Evolutionary conservation across 108 stramenopile species (phyloP).

Genomic region (Nitzschia putrida): DNA sequence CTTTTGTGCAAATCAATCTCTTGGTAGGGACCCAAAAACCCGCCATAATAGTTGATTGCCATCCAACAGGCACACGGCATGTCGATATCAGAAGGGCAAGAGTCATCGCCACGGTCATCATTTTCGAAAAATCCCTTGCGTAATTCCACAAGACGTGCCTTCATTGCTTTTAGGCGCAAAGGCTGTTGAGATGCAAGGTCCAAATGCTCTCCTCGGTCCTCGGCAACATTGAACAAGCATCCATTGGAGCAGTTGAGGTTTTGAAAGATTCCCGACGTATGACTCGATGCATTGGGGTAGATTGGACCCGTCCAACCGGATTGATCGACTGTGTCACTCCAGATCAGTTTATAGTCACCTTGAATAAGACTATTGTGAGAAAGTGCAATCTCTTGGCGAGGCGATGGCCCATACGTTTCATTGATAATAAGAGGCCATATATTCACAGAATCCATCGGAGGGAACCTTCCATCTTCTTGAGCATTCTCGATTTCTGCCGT

Average conservation of each 20-base stretch:
- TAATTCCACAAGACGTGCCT: slow-evolving; percentile 32
- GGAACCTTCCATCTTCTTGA: slow-evolving; percentile 14
- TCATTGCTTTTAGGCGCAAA: slow-evolving; percentile 22
- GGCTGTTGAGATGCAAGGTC: slow-evolving; percentile 19
- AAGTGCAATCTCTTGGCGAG: slow-evolving; percentile 33
- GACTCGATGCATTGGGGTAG: slow-evolving; percentile 15
- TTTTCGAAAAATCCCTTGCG: slow-evolving; percentile 15
- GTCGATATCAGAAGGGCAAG: slow-evolving; percentile 15
- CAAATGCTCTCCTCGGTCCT: slow-evolving; percentile 34
- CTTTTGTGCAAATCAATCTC: not conserved
- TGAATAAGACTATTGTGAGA: slow-evolving; percentile 19
- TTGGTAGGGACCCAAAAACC: slow-evolving; percentile 12
- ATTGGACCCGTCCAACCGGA: slow-evolving; percentile 18
- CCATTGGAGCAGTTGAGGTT: slow-evolving; percentile 19
- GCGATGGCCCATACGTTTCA: slow-evolving; percentile 1
- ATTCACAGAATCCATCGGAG: slow-evolving; percentile 35
- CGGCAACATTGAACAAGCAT: slow-evolving; percentile 44
- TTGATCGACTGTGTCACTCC: slow-evolving; percentile 12
- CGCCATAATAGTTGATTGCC: slow-evolving; percentile 26
- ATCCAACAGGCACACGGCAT: slow-evolving; percentile 31
- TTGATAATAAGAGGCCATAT: slow-evolving; percentile 33
- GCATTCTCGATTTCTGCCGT: slow-evolving; percentile 22
- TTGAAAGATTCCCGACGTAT: slow-evolving; percentile 4
- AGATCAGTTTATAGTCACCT: slow-evolving; percentile 28
- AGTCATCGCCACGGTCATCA: slow-evolving; percentile 22